A percentile compares a stretch with the other conserved stretches of the same genome.
phyloP scores from a whole-genome alignment of 495 filamentous ascomycete genomes.

The Neurospora sp. region DNA sequence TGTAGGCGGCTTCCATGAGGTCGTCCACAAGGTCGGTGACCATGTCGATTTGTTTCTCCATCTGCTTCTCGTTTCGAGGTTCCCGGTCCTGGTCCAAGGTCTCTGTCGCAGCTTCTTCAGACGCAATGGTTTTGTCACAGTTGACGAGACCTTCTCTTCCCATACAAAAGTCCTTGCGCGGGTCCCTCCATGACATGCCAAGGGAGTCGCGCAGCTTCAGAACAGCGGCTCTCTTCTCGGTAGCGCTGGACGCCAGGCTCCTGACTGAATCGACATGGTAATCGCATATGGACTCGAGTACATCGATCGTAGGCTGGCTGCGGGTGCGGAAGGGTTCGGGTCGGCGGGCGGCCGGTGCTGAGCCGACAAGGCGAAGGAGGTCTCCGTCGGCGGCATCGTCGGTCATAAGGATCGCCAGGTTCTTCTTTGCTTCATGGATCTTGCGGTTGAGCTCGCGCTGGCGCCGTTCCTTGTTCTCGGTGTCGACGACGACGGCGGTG shows the following conservation, averaged over 20 bases:
- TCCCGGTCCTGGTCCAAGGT: slow-evolving; percentile 1
- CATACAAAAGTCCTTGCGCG: background rate
- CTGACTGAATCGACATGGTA: background rate
- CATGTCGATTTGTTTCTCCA: slow-evolving; percentile 6
- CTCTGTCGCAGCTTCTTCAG: slow-evolving; percentile 2
- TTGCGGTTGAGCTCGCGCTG: slow-evolving; percentile 52
- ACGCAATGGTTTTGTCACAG: slow-evolving; percentile 5
- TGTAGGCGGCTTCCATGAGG: slow-evolving; percentile 15
- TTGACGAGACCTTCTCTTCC: background rate
- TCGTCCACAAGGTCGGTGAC: slow-evolving; percentile 16
- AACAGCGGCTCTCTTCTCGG: background rate
- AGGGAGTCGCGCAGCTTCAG: background rate
- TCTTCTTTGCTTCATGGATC: slow-evolving; percentile 36
- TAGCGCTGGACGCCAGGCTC: background rate
- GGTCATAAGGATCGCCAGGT: slow-evolving; percentile 5
- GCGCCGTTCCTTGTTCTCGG: slow-evolving; percentile 49
- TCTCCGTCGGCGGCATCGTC: slow-evolving; percentile 11
- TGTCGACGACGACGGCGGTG: slow-evolving; percentile 59
- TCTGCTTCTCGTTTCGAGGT: slow-evolving; percentile 4
- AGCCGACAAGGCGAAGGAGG: slow-evolving; percentile 7
- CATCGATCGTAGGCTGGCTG: background rate
- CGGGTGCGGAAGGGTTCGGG: background rate
- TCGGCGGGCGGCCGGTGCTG: background rate
- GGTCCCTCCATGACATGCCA: background rate
- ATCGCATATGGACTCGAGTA: slow-evolving; percentile 5